These are phyloP conservation scores for Paramecium caudatum DNA, from an alignment of 73 alveolate species.

Conservation along the genomic window DNA sequence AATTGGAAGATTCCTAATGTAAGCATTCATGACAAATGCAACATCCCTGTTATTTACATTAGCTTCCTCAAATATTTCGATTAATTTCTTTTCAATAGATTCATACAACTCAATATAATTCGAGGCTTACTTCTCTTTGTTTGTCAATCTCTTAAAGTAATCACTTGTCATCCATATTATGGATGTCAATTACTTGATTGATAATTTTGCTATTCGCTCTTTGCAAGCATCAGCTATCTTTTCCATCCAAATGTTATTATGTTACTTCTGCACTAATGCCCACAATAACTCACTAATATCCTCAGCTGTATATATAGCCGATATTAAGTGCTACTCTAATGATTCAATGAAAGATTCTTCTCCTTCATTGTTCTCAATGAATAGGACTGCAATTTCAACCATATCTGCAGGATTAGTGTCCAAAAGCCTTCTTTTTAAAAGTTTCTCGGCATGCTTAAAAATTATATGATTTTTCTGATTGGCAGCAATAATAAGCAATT, in stretches of 20 bases:
- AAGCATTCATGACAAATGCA: conserved; percentile 58
- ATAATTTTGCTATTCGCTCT: neutral
- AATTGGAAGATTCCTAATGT: conserved; percentile 21
- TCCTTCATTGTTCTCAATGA: conserved; percentile 30
- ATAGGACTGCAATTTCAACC: conserved; percentile 42
- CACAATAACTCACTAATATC: conserved; percentile 47
- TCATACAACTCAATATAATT: conserved; percentile 40
- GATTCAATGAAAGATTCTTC: neutral
- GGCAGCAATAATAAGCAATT: conserved; percentile 52
- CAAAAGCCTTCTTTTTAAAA: neutral
- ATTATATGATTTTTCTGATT: conserved; percentile 14
- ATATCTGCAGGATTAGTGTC: conserved; percentile 54
- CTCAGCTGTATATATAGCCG: conserved; percentile 32
- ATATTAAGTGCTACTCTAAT: conserved; percentile 1
- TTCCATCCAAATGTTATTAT: conserved; percentile 58
- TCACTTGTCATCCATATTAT: conserved; percentile 65
- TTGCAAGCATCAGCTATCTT: conserved; percentile 53
- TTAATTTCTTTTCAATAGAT: conserved; percentile 12
- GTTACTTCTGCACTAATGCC: conserved; percentile 47
- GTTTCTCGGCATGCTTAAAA: conserved; percentile 17
- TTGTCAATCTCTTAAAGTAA: conserved; percentile 17
- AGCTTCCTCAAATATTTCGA: neutral
- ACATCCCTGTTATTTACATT: conserved; percentile 47
- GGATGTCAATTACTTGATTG: conserved; percentile 12
- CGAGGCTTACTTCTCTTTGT: neutral